Evolutionary conservation across 2,329 filamentous ascomycete genomes (phyloP), one percentile per base, ranked within the genome.

Genomic region (Emericellopsis atlantica): DNA sequence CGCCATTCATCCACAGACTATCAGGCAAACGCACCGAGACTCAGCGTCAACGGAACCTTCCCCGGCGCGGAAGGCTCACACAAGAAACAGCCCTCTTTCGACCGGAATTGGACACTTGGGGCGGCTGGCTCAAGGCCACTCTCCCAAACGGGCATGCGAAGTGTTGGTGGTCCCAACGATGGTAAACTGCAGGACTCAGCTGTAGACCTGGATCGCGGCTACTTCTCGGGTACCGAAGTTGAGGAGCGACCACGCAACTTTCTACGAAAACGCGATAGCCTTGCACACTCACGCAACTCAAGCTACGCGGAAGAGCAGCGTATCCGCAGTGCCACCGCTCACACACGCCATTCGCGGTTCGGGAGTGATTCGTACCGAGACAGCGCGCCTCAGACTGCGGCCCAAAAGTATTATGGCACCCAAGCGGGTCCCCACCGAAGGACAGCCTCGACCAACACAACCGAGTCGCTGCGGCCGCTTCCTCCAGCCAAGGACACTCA

Each of bases 1-100:
- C 81, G 88, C 44, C 88, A 93, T 61, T 95, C 89, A 2, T 92
- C 86, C 3, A 87, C 85, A 38, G 87, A 93, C 49, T 82, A 79
- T 54, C 71, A 76, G 39, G 57, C 37, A 9, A 40, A 47, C 23
- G 48, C 51, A 9, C 65, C 66, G 5, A 72, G 68, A 44, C 48
- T 70, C 34, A 53, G 58, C 15, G 53, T 60, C 21, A 65, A 64
- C 46, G 65, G 64, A 32, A 61, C 64, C 2, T 66, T 70, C 46
- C 57, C 63, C 14, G 58, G 58, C 40, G 42, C 53, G n/a, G 59
- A 67, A 22, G 49, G 50, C 14, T 45, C 56, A 23, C 77, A 81
- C 50, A 79, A 72, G 58, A 82, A 81, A 53, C 74, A 81, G 51
- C 72, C 77, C 2, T 84, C 79, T 12, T 83, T 83, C 54, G 79